phyloP scores from a whole-genome alignment of 2,329 filamentous ascomycete genomes.

The Leptosphaerulina australis region DNA sequence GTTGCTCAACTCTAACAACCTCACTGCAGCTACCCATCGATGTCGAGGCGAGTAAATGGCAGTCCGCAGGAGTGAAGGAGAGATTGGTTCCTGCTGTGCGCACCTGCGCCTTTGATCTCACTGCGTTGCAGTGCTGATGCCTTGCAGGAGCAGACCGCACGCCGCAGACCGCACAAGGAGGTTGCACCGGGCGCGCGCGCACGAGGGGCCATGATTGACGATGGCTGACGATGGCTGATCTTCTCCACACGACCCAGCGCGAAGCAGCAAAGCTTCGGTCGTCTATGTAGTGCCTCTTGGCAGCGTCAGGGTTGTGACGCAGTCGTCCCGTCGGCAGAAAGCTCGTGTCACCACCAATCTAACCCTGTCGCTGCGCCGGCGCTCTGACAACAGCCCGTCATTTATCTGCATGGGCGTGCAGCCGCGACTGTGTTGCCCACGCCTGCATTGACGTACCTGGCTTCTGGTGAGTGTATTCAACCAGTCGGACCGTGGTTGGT shows the following conservation, averaged over 20 bases:
- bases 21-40: conserved; percentile 3
- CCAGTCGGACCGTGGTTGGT: conserved; percentile 18
- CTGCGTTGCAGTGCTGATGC: conserved; percentile 13
- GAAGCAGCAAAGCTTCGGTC: conserved; percentile 42
- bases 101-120: background rate
- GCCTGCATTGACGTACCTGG: conserved; percentile 38
- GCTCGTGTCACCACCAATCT: conserved; percentile 39
- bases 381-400: conserved; percentile 38
- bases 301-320: conserved; percentile 33
- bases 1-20: background rate
- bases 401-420: conserved; percentile 40
- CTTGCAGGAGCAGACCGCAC: conserved; percentile 14
- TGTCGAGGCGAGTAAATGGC: background rate
- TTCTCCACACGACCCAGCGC: conserved; percentile 34
- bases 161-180: conserved; percentile 12
- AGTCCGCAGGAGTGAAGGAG: background rate
- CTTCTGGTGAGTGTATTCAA: conserved; percentile 31
- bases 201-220: conserved; percentile 21
- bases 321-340: conserved; percentile 40
- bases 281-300: conserved; percentile 38
- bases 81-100: conserved; percentile 2
- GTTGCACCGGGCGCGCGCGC: conserved; percentile 17
- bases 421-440: conserved; percentile 32
- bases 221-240: conserved; percentile 31
- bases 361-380: too few relatives aligned